phyloP scores from a whole-genome alignment of 805 yeast genomes.

The Starmerella stellata region DNA sequence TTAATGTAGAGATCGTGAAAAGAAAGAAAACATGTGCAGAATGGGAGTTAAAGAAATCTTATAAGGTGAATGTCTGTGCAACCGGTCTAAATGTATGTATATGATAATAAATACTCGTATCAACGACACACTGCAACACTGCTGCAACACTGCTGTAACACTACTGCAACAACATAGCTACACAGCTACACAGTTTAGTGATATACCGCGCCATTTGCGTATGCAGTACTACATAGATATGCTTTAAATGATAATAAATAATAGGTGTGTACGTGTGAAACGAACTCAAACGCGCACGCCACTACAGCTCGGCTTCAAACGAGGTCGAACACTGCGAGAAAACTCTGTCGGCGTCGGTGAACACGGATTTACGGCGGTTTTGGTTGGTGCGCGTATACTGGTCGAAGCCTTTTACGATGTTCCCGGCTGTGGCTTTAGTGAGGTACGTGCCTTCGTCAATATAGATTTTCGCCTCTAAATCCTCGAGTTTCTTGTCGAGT shows the following conservation, averaged over 20 bases:
- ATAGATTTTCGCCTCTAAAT: conserved; percentile 63
- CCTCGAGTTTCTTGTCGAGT: conserved; percentile 35
- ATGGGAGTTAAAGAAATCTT: background rate
- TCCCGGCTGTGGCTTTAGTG: conserved; percentile 54
- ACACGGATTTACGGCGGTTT: conserved; percentile 32
- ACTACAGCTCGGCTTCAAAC: conserved; percentile 14
- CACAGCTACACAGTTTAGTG: too few relatives aligned
- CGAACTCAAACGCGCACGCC: too few relatives aligned
- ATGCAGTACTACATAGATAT: too few relatives aligned
- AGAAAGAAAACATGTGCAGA: background rate
- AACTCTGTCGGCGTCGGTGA: conserved; percentile 56
- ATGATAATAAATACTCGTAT: too few relatives aligned
- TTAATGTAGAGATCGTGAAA: background rate
- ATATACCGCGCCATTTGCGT: too few relatives aligned
- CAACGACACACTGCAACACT: too few relatives aligned
- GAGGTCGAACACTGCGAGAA: conserved; percentile 49
- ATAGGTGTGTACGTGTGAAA: too few relatives aligned
- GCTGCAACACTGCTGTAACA: too few relatives aligned
- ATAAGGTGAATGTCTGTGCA: background rate
- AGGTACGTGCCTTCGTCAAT: conserved; percentile 63
- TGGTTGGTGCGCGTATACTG: conserved; percentile 40
- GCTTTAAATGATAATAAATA: too few relatives aligned
- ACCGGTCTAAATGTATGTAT: background rate
- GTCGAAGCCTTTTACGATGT: conserved; percentile 82
- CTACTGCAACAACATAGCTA: too few relatives aligned